phyloP scores from a whole-genome alignment of 192 early-diverging fungal genomes.

The Coemansia brasiliensis region DNA sequence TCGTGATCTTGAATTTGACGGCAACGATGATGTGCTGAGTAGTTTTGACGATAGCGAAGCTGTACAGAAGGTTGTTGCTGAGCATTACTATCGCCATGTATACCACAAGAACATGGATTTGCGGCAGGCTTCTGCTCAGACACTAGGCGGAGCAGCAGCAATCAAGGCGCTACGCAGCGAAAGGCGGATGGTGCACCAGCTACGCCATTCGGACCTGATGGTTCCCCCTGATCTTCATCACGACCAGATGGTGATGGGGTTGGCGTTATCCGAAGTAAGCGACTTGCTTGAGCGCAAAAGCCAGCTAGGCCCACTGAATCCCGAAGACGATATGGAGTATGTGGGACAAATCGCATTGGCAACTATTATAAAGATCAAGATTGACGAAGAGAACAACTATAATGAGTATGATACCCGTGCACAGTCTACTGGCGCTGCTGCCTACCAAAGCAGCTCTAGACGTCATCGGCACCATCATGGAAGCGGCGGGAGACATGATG shows the following conservation, averaged over 20 bases:
- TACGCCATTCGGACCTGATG: slow-evolving; percentile 3
- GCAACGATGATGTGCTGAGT: slow-evolving; percentile 17
- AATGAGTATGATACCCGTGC: not conserved
- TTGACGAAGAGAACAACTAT: slow-evolving; percentile 31
- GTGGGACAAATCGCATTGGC: slow-evolving; percentile 45
- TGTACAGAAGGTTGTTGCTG: slow-evolving; percentile 36
- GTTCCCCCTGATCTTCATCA: slow-evolving; percentile 32
- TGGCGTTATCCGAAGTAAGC: slow-evolving; percentile 34
- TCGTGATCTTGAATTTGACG: slow-evolving; percentile 31
- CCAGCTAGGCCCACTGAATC: slow-evolving; percentile 13
- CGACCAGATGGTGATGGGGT: slow-evolving; percentile 46
- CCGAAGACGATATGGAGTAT: slow-evolving; percentile 40
- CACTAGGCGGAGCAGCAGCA: slow-evolving; percentile 42
- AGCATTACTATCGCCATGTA: slow-evolving; percentile 46
- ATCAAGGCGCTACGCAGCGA: slow-evolving; percentile 38
- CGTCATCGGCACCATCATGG: not conserved
- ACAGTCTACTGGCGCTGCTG: slow-evolving; percentile 2
- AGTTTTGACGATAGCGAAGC: slow-evolving; percentile 37
- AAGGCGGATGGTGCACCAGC: slow-evolving; percentile 19
- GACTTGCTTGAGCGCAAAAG: slow-evolving; percentile 38
- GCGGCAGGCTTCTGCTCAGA: slow-evolving; percentile 28
- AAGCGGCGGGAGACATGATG: not conserved
- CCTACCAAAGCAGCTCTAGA: not conserved
- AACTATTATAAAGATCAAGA: slow-evolving; percentile 46
- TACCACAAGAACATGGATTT: slow-evolving; percentile 41